phyloP scores from a whole-genome alignment of 2,329 filamentous ascomycete genomes.

The Pseudogymnoascus sp. region DNA sequence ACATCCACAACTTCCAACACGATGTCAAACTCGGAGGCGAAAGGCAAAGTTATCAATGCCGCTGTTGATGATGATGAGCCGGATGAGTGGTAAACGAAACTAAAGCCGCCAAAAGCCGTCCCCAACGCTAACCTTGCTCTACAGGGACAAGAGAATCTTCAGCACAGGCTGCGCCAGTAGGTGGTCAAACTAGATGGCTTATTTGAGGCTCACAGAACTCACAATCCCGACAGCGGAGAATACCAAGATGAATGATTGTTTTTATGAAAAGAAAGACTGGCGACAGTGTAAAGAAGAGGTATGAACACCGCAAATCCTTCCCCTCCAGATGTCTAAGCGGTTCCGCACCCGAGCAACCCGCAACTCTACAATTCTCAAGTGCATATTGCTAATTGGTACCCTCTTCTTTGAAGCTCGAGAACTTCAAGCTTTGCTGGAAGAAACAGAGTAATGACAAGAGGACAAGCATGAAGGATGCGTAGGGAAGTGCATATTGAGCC shows the following conservation, averaged over 20 bases:
- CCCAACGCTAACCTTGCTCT: slow-evolving; percentile 19
- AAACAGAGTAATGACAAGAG: slow-evolving; percentile 76
- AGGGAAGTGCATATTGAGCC: neutral
- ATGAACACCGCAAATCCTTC: slow-evolving; percentile 32
- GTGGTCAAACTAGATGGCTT: slow-evolving; percentile 17
- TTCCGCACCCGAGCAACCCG: neutral
- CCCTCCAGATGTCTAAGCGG: slow-evolving; percentile 18
- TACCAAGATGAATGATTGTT: slow-evolving; percentile 85
- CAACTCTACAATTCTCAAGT: neutral
- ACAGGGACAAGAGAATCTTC: slow-evolving; percentile 94
- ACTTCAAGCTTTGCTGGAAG: slow-evolving; percentile 88
- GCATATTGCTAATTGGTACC: slow-evolving; percentile 14
- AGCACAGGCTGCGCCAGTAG: slow-evolving; percentile 88
- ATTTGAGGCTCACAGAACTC: neutral
- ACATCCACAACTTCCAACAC: slow-evolving; percentile 1
- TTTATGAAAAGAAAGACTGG: slow-evolving; percentile 96
- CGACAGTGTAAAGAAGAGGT: slow-evolving; percentile 81
- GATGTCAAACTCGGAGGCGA: slow-evolving; percentile 27
- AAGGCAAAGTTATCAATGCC: slow-evolving; percentile 26
- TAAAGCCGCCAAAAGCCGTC: slow-evolving; percentile 14
- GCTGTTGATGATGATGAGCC: slow-evolving; percentile 72
- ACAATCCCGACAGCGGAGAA: slow-evolving; percentile 62
- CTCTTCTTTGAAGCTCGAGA: slow-evolving; percentile 67
- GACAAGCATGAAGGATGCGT: slow-evolving; percentile 67
- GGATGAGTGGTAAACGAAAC: slow-evolving; percentile 74